Evolutionary conservation across 768 basidiomycete genomes (phyloP), one percentile per base, ranked within the genome.

Genomic region (Tremella fuciformis): DNA sequence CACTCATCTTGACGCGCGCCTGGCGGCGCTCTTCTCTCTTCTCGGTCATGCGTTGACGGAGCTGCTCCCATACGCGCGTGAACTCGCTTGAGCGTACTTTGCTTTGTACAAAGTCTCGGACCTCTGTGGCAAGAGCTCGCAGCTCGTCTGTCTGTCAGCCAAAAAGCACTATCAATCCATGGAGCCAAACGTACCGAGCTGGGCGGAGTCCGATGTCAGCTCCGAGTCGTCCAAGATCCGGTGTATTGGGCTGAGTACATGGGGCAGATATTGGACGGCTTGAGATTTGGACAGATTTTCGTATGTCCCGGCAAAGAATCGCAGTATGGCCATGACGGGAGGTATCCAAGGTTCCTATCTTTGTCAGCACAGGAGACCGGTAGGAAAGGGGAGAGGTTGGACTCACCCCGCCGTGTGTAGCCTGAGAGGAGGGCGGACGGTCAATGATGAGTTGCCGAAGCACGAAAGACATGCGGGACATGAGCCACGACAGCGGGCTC

Each of bases 301-400:
- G 1, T 84, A 78, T 85, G 96, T 91, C 0, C 91, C 93, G 0
- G 92, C 96, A 67, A 98, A 96, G 87, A 91, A 96, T 15, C 89
- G 86, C 46, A 99, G 75, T 41, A 87, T 83, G 0, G 90, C 84
- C 1, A 87, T 76, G 0, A 91, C 88, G 58, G 91, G 88, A 25
- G 87, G 83, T 3, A 84, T 80, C 91, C 94, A 98, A 69, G 86
- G 87, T 0, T 80, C 78, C 90, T 96, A 19, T 34, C 4, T 39
- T 25, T 48, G 49, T 63, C 48, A 68, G 25, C 24, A 39, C 2
- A 62, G 50, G 38, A 11, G 55, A 18, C 3, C 42, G 53, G n/a
- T 39, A 40, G 18, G 22, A 54, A 41, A 41, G 11, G 13, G 13
- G 39, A 41, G 18, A 11, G 39, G 11, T 11, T 11, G 18, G 9